Evolutionary conservation across 2,329 filamentous ascomycete genomes (phyloP), one percentile per base, ranked within the genome.

Genomic region (Huntiella bhutanensis): DNA sequence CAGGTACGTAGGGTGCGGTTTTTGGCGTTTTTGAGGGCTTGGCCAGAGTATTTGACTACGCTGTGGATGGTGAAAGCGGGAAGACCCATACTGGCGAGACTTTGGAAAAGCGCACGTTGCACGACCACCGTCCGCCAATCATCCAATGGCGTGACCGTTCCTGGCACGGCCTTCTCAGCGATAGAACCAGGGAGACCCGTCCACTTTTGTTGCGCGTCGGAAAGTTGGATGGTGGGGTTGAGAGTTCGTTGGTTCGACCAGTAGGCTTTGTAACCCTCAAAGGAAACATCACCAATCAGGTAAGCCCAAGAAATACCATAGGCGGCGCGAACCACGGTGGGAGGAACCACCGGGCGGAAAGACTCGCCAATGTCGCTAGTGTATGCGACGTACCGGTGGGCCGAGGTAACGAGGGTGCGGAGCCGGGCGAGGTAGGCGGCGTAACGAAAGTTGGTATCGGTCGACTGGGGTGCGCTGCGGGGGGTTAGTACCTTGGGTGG

Each of bases 191-290:
- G 57, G 4, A 71, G 58, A 1, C 70, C 69, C 1, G 68, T 64
- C 4, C 64, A 54, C 53, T 68, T 68, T 55, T 69, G 64, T 54
- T 71, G 64, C 11, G 60, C 62, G 5, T 64, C 59, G 2, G 67
- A 67, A 17, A 76, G 62, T 51, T 75, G 67, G 10, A 78, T 59
- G 7, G 77, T 68, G 0, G 85, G 84, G 54, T 87, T 73, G 16
- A 86, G 62, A 1, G 75, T 69, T 35, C 73, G 72, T 61, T 91
- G 82, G 59, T 98, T 96, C 48, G 82, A 75, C 60, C 82, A 73
- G 60, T 95, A 96, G 5, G 88, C 80, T 59, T 95, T 94, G 68
- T 94, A 96, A 4, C 91, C 88, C 62, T 98, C 91, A 58, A 95
- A 80, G 33, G 73, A 71, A 41, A 96, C 88, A 57, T 98, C 91